Evolutionary conservation across 108 stramenopile species (phyloP).

Genomic region (Discostella stelligeroides): DNA sequence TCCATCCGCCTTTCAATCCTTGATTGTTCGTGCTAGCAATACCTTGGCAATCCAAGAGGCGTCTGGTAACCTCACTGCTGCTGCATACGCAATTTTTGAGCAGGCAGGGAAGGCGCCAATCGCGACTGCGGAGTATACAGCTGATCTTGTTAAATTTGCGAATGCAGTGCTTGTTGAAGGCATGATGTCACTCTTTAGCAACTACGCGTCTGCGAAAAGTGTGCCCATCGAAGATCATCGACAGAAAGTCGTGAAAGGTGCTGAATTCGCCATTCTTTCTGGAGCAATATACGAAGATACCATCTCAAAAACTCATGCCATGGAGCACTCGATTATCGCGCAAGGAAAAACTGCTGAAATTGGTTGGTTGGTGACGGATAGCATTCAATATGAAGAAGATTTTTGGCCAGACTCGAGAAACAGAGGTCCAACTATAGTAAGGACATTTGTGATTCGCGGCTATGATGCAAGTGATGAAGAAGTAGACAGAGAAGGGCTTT

Average conservation of each 20-base stretch:
- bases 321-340: constrained; percentile 71
- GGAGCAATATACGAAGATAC: constrained; percentile 77
- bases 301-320: constrained; percentile 33
- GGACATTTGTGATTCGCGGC: constrained; percentile 83
- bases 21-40: constrained; percentile 53
- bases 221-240: constrained; percentile 19
- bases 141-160: constrained; percentile 59
- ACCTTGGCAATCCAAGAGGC: constrained; percentile 40
- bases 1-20: constrained; percentile 45
- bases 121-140: constrained; percentile 67
- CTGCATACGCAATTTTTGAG: constrained; percentile 55
- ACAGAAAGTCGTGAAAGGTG: constrained; percentile 44
- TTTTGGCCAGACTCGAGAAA: constrained; percentile 19
- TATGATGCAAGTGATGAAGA: constrained; percentile 88
- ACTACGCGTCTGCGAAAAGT: constrained; percentile 28
- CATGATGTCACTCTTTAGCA: constrained; percentile 39
- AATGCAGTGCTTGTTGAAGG: constrained; percentile 64
- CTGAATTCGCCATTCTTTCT: constrained; percentile 68
- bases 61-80: constrained; percentile 46
- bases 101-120: constrained; percentile 63
- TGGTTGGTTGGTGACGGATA: constrained; percentile 81
- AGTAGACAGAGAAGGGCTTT: constrained; percentile 71
- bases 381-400: constrained; percentile 45
- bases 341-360: constrained; percentile 75
- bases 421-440: constrained; percentile 37